phyloP scores from a whole-genome alignment of 1,284 basidiomycete genomes.

The Ustilago curta region DNA sequence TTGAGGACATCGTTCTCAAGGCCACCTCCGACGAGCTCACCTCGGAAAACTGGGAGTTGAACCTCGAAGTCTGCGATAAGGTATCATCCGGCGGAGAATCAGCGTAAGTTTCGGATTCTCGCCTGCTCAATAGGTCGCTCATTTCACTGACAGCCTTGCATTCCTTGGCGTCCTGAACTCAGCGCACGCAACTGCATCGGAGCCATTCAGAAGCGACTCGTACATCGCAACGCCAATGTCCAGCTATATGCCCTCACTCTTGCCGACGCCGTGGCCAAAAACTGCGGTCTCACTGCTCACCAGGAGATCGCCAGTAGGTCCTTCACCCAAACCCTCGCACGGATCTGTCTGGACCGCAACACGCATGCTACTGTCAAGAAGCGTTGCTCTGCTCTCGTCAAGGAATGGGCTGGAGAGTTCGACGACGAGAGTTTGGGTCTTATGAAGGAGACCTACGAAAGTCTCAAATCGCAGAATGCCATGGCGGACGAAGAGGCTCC shows the following conservation, averaged over 20 bases:
- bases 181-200: slow-evolving; percentile 89
- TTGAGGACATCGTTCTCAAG: slow-evolving; percentile 93
- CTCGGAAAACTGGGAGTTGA: slow-evolving; percentile 93
- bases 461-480: slow-evolving; percentile 78
- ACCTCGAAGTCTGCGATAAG: slow-evolving; percentile 95
- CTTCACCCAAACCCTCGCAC: slow-evolving; percentile 88
- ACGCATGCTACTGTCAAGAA: slow-evolving; percentile 89
- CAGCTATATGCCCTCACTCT: slow-evolving; percentile 87
- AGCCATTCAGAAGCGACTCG: slow-evolving; percentile 87
- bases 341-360: slow-evolving; percentile 88
- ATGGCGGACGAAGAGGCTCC: slow-evolving; percentile 42
- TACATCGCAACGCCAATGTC: slow-evolving; percentile 94
- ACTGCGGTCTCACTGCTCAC: slow-evolving; percentile 83
- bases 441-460: slow-evolving; percentile 89
- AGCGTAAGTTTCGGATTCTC: slow-evolving; percentile 35
- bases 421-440: slow-evolving; percentile 83
- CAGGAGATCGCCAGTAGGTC: slow-evolving; percentile 88
- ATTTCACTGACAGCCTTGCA: not conserved
- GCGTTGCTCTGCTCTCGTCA: slow-evolving; percentile 80
- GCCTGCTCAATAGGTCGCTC: not conserved
- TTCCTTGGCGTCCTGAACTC: slow-evolving; percentile 21
- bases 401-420: slow-evolving; percentile 82
- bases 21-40: slow-evolving; percentile 95
- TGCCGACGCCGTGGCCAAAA: slow-evolving; percentile 76
- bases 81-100: slow-evolving; percentile 82